phyloP scores from a whole-genome alignment of 2,329 filamentous ascomycete genomes.

The Beauveria caledonica region DNA sequence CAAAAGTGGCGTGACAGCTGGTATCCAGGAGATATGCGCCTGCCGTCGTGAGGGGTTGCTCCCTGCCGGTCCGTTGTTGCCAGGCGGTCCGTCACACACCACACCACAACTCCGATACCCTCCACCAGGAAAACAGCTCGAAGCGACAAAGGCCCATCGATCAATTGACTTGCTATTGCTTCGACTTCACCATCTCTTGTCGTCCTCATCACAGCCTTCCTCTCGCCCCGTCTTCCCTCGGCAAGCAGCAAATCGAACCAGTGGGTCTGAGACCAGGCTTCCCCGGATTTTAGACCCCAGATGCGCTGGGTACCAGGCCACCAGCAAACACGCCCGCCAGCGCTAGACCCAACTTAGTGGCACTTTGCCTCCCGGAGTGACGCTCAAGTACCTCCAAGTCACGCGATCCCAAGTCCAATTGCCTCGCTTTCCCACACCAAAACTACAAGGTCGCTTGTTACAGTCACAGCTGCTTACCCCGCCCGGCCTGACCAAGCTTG shows the following conservation, averaged over 20 bases:
- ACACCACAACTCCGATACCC: not conserved
- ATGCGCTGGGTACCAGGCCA: constrained; percentile 13
- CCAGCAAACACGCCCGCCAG: not conserved
- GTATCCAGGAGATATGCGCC: not conserved
- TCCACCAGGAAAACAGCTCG: not conserved
- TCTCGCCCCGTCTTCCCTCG: not conserved
- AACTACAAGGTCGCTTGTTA: not conserved
- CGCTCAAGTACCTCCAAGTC: constrained; percentile 9
- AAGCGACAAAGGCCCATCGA: not conserved
- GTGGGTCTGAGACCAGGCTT: constrained; percentile 18
- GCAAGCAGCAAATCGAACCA: constrained; percentile 11
- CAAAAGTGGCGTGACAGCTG: constrained; percentile 6
- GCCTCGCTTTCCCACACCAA: not conserved
- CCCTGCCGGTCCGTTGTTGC: not conserved
- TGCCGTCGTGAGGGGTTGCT: constrained; percentile 1
- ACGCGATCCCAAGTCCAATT: constrained; percentile 7
- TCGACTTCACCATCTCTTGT: not conserved
- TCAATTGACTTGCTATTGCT: not conserved
- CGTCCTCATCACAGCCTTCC: not conserved
- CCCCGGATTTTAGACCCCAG: constrained; percentile 20
- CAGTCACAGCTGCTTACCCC: constrained; percentile 7
- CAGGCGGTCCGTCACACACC: constrained; percentile 5
- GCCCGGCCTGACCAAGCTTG: constrained; percentile 8
- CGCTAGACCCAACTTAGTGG: constrained; percentile 10
- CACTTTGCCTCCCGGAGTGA: not conserved